A percentile compares a stretch with the other conserved stretches of the same genome.
Conservation (phyloP, 352 stramenopile species). For the Phytophthora kernoviae region DNA sequence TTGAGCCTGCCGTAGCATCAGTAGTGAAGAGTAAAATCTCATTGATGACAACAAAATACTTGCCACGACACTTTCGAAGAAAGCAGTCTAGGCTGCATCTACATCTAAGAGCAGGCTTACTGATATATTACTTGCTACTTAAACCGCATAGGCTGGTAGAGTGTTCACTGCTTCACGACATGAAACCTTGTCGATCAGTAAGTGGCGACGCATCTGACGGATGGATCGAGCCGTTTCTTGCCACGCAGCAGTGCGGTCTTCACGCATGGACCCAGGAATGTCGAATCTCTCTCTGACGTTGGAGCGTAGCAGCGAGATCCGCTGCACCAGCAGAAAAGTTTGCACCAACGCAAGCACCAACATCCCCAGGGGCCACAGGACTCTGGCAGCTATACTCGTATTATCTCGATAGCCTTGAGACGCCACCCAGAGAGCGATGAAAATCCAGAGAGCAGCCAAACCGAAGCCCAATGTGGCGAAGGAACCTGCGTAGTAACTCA, state of each 20-base stretch:
- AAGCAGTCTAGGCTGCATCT: neutral
- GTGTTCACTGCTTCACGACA: conserved; percentile 22
- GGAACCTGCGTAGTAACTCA: conserved; percentile 24
- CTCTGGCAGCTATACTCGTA: conserved; percentile 9
- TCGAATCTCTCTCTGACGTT: conserved; percentile 35
- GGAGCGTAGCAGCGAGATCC: conserved; percentile 26
- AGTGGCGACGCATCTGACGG: conserved; percentile 40
- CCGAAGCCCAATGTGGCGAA: conserved; percentile 18
- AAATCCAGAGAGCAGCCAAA: conserved; percentile 16
- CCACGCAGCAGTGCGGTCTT: conserved; percentile 40
- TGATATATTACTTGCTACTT: too few relatives aligned
- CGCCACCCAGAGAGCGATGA: conserved; percentile 28
- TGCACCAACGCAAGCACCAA: conserved; percentile 16
- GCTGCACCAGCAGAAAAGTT: conserved; percentile 24
- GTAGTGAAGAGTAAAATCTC: too few relatives aligned
- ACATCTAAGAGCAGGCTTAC: neutral
- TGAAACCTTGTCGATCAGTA: conserved; percentile 34
- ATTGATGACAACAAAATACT: too few relatives aligned
- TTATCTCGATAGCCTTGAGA: conserved; percentile 23
- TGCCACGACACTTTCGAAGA: too few relatives aligned
- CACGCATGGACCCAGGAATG: conserved; percentile 33
- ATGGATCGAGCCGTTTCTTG: conserved; percentile 38
- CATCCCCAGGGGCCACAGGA: conserved; percentile 15
- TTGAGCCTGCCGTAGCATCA: too few relatives aligned
- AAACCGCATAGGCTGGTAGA: conserved; percentile 40